Conservation (phyloP, 495 filamentous ascomycete species). For the Penicillium desertorum region DNA sequence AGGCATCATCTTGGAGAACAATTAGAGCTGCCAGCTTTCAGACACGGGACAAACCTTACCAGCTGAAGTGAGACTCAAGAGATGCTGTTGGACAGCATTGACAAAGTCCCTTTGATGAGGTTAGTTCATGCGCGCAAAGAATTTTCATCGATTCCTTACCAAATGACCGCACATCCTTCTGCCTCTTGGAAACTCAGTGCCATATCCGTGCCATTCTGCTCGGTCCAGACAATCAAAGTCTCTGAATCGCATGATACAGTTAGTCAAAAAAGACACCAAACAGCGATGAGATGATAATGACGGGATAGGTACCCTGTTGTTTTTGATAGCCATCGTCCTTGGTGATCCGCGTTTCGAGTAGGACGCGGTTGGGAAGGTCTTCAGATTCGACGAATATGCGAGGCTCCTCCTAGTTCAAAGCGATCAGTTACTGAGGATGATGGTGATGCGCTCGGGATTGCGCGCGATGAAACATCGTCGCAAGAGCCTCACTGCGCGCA, state of each 20-base stretch:
- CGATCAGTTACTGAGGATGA: slow-evolving; percentile 10
- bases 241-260: slow-evolving; percentile 53
- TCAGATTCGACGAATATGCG: slow-evolving; percentile 91
- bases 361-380: slow-evolving; percentile 76
- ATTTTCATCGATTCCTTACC: slow-evolving; percentile 52
- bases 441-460: slow-evolving; percentile 9
- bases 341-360: slow-evolving; percentile 83
- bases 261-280: slow-evolving; percentile 19
- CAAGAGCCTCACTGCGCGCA: slow-evolving; percentile 6
- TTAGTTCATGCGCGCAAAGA: slow-evolving; percentile 14
- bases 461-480: slow-evolving; percentile 13
- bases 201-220: slow-evolving; percentile 86
- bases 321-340: slow-evolving; percentile 98
- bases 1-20: slow-evolving; percentile 66
- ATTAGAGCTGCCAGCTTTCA: slow-evolving; percentile 6
- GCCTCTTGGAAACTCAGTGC: slow-evolving; percentile 97
- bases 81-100: slow-evolving; percentile 72
- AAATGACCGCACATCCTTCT: slow-evolving; percentile 89
- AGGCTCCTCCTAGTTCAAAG: slow-evolving; percentile 64
- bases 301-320: slow-evolving; percentile 75
- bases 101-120: slow-evolving; percentile 79
- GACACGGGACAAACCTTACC: slow-evolving; percentile 34
- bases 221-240: slow-evolving; percentile 98
- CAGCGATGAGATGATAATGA: slow-evolving; percentile 16
- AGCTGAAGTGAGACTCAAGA: slow-evolving; percentile 52